phyloP scores from a whole-genome alignment of 1,284 basidiomycete genomes.

The Heterobasidion occidentale region DNA sequence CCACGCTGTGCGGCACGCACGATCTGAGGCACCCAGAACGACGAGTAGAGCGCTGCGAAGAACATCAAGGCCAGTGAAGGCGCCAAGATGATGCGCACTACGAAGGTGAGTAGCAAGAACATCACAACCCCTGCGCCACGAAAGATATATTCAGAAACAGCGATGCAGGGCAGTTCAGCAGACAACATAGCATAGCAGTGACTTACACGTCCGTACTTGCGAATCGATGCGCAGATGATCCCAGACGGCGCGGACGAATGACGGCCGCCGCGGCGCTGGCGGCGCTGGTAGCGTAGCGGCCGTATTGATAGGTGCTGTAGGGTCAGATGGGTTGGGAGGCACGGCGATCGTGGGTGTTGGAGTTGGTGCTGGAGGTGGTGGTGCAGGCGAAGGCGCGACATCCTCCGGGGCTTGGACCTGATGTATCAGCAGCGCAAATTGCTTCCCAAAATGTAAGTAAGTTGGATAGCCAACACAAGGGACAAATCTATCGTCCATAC shows the following conservation, averaged over 20 bases:
- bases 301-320: not conserved
- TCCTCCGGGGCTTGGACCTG: constrained; percentile 81
- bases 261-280: constrained; percentile 14
- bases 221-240: constrained; percentile 60
- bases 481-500: constrained; percentile 34
- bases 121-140: constrained; percentile 49
- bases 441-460: constrained; percentile 34
- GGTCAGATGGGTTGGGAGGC: not conserved
- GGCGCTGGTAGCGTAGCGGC: constrained; percentile 9
- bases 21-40: constrained; percentile 82
- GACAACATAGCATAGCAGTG: not conserved
- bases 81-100: constrained; percentile 68
- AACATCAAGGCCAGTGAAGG: constrained; percentile 66
- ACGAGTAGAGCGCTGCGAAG: constrained; percentile 65
- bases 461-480: not conserved
- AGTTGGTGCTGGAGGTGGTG: constrained; percentile 16
- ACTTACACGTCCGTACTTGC: constrained; percentile 62
- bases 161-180: not conserved
- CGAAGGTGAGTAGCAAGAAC: constrained; percentile 58
- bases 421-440: constrained; percentile 75
- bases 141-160: not conserved
- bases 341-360: constrained; percentile 8
- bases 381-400: constrained; percentile 20
- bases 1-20: constrained; percentile 67
- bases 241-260: constrained; percentile 43